Percentiles rank a stretch among this genome's conserved stretches.
phyloP scores from a whole-genome alignment of 2,329 filamentous ascomycete genomes.

The Phaeosphaeriaceae sp. region DNA sequence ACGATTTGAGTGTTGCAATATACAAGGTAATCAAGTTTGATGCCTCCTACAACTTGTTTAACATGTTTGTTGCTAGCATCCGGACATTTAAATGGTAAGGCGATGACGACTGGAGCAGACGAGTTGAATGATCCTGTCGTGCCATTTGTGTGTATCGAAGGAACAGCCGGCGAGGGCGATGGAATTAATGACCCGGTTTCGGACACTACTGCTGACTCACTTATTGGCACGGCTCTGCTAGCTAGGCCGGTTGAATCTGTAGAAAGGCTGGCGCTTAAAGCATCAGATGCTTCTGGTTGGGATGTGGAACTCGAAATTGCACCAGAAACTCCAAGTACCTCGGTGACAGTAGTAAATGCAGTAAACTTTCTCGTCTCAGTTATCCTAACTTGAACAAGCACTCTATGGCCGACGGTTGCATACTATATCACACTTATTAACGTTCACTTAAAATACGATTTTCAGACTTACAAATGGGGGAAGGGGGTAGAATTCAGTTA shows the following conservation, averaged over 20 bases:
- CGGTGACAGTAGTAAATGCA: constrained; percentile 11
- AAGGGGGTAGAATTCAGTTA: constrained; percentile 32
- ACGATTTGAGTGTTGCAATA: constrained; percentile 35
- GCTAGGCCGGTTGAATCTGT: background rate
- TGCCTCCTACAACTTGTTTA: constrained; percentile 32
- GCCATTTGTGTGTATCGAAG: background rate
- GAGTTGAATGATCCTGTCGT: background rate
- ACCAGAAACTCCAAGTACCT: background rate
- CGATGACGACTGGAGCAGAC: constrained; percentile 22
- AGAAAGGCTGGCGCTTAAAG: background rate
- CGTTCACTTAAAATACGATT: background rate
- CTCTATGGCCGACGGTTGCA: constrained; percentile 24
- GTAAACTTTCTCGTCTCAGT: constrained; percentile 20
- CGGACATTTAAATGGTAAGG: constrained; percentile 36
- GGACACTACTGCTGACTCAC: background rate
- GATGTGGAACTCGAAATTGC: background rate
- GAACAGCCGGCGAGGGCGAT: background rate
- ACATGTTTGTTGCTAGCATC: constrained; percentile 19
- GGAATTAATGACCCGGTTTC: too few relatives aligned
- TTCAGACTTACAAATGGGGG: constrained; percentile 30
- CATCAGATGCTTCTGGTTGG: background rate
- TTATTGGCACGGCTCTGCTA: background rate
- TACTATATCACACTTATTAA: constrained; percentile 5
- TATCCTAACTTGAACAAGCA: constrained; percentile 8
- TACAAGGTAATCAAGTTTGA: constrained; percentile 34